Evolutionary conservation across 495 filamentous ascomycete species (phyloP), one percentile per base, ranked within the genome.

Genomic region (Umbilicaria muhlenbergii): DNA sequence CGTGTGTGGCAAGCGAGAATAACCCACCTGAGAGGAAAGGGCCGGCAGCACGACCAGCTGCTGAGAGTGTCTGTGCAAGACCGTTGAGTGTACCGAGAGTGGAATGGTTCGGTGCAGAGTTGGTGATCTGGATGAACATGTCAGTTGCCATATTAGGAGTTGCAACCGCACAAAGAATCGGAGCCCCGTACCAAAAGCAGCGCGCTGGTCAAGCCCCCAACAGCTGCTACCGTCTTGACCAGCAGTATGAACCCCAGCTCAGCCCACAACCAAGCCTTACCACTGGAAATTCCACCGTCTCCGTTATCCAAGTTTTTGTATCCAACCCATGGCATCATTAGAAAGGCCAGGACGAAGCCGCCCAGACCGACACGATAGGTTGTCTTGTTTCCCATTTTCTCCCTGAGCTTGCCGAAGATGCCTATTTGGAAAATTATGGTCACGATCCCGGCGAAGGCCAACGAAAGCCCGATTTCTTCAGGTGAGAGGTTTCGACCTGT

Each of bases 11-110:
- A 1, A 83, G 59, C 0, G 85, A 80, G 57, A 92, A 96, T 0
- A 98, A 63, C 2, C 77, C 75, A 1, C 91, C 91, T 0, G 84
- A 85, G 3, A 94, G 61, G 56, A 96, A 87, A 0, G 91, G 91
- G 0, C 91, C 92, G 0, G 83, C 70, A 28, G 89, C 85, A 39
- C 91, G 76, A 17, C 91, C 91, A 1, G 83, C 89, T 0, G 92
- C 91, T 7, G 86, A 91, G 2, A 98, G 74, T 0, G 86, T 92
- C 60, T 98, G 91, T 3, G 91, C 91, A 15, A 98, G 77, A 24
- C 91, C 91, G 49, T 96, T 94, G 24, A 98, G 65, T 1, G 83
- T 88, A 11, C 91, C 91, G 0, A 98, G 70, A 3, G 86, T 86
- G 15, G 80, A 78, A 57, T 93, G 73, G 32, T 86, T 83, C 0